Evolutionary conservation across 805 yeast genomes (phyloP), one percentile per base, ranked within the genome.

Genomic region (Jamesozyma piceae): DNA sequence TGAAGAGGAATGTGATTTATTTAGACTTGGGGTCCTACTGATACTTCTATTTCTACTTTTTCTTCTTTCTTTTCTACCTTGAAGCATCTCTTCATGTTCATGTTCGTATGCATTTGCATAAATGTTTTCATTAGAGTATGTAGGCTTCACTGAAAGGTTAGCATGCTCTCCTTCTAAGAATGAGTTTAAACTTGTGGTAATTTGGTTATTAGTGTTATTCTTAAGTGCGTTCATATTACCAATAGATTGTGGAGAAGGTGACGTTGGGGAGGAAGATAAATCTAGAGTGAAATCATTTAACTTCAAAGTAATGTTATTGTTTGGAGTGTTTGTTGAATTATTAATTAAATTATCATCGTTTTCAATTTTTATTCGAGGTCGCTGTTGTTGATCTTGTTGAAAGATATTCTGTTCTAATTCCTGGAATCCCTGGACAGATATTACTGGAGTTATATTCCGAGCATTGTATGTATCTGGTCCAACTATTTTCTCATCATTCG

Each of bases 51-150:
- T 38, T 31, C 49, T 35, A 32, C 50, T 48, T 35, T 47, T 47
- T 22, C 52, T 49, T 43, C 54, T 47, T n/a, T 37, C 41, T 35
- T 50, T 54, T 35, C 64, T 50, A 9, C 60, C 64, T 33, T 49
- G 46, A n/a, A 58, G 49, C 55, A 55, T 57, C 18, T 53, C 52
- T 13, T 51, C 53, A 35, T 52, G 49, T 15, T 40, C 38, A 24
- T 19, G 8, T 5, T 34, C 15, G 21, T 19, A 13, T 5, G 6
- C 15, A 29, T 8, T 14, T 8, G 15, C n/a, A 5, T 5, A 11
- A 8, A 5, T 15, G 18, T 15, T 17, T 6, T 29, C 32, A 11
- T 29, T 29, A 24, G 28, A 24, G 11, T 24, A 24, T 11, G 32
- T 11, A 14, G 13, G 5, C 8, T n/a, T 29, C 17, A 29, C 17